Evolutionary conservation across 805 yeast species (phyloP), one percentile per base, ranked within the genome.

Genomic region (Pichia rugopelliculosa): DNA sequence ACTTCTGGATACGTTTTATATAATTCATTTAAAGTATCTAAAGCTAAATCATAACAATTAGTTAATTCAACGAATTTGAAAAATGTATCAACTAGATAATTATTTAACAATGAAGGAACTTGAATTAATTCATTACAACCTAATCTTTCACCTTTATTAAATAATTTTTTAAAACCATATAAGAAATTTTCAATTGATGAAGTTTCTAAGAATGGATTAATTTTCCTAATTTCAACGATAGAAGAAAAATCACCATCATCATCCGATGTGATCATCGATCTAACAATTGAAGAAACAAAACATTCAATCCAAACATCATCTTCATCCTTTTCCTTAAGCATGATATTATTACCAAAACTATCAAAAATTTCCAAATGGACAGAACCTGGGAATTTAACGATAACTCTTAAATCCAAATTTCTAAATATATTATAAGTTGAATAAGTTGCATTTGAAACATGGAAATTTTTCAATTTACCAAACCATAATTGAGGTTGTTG

Each of bases 201-300:
- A 27, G 66, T 67, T 25, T 52, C 53, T 24, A 72, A 60, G 51
- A 93, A 76, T 5, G 97, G 97, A 57, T 88, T 84, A 48, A 87
- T 72, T 50, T 84, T 80, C 54, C 96, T 77, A 36, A 93, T 84
- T 60, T 90, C 96, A 10, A 89, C 95, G 47, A 93, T 75, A 44
- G 77, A 74, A 41, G 74, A 72, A 58, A 69, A 84, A 68, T 66
- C 82, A 64, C 85, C 91, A 68, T 63, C 53, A 44, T 88, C 96
- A 53, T 79, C 87, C 7, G 76, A 63, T 24, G 79, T 79, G 47
- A 88, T 67, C 39, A 93, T 64, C 8, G 90, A 70, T 57, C 99
- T 76, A 22, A 88, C 80, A 53, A 89, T 74, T 2, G 89, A 82
- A 59, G 88, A 73, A 53, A 82, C 71, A 59, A 73, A 82, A 1